A percentile compares a stretch with the other conserved stretches of the same genome.
Conservation (phyloP, 2,329 filamentous ascomycete genomes). For the Endothia cerciana region DNA sequence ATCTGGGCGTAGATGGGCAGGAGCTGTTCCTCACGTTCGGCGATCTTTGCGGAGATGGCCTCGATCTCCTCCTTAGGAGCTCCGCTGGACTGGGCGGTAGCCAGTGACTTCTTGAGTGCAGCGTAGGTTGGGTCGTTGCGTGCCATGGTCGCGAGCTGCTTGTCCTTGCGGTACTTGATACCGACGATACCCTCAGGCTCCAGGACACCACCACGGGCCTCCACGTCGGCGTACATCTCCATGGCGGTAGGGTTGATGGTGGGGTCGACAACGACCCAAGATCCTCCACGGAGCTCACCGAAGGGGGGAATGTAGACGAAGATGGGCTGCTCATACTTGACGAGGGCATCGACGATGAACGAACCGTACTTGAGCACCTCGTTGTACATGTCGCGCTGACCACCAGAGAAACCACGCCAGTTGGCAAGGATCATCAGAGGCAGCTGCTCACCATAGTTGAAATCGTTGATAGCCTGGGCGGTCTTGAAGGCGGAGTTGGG, state of each 20-base stretch:
- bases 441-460: constrained; percentile 98
- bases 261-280: constrained; percentile 98
- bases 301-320: constrained; percentile 98
- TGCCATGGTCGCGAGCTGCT: constrained; percentile 96
- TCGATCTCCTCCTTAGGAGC: constrained; percentile 76
- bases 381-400: constrained; percentile 99
- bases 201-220: constrained; percentile 93
- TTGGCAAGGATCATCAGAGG: constrained; percentile 99
- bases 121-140: constrained; percentile 86
- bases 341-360: constrained; percentile 96
- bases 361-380: constrained; percentile 99
- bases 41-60: constrained; percentile 82
- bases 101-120: constrained; percentile 78
- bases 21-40: constrained; percentile 81
- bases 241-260: constrained; percentile 96
- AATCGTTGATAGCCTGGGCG: constrained; percentile 96
- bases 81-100: constrained; percentile 55
- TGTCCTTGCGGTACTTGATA: constrained; percentile 98
- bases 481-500: constrained; percentile 99
- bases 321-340: constrained; percentile 98
- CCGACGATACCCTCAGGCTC: constrained; percentile 98
- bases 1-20: constrained; percentile 94
- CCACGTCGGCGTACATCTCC: constrained; percentile 99
- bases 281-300: constrained; percentile 96
- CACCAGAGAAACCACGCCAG: constrained; percentile 99